These are phyloP conservation scores for Coemansia sp. DNA, from an alignment of 192 early-diverging fungal species.

Conservation along the genomic window DNA sequence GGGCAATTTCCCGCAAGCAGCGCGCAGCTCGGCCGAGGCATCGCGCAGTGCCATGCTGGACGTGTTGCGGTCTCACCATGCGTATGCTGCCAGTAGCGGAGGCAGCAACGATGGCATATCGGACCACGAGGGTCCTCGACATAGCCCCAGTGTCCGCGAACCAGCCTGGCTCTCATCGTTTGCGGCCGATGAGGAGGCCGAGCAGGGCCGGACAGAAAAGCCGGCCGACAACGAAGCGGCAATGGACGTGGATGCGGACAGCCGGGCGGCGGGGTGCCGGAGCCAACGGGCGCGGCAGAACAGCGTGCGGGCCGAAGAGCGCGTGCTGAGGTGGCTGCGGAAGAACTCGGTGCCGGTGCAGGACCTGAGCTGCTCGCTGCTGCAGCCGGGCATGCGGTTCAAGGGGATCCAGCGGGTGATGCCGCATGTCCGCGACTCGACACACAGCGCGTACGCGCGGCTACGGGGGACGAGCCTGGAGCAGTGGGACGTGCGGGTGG, in stretches of 20 bases:
- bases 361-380: constrained; percentile 40
- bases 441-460: not conserved
- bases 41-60: constrained; percentile 38
- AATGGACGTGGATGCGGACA: not conserved
- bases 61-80: constrained; percentile 18
- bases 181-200: constrained; percentile 5
- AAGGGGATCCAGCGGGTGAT: constrained; percentile 27
- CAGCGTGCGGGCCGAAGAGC: constrained; percentile 23
- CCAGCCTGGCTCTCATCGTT: constrained; percentile 18
- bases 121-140: not conserved
- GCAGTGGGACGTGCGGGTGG: constrained; percentile 43
- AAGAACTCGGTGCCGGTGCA: constrained; percentile 27
- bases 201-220: constrained; percentile 15
- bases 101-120: not conserved
- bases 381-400: constrained; percentile 37
- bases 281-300: not conserved
- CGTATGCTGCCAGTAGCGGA: constrained; percentile 3
- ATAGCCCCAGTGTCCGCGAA: not conserved
- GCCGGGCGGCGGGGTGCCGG: not conserved
- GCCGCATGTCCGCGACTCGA: not conserved
- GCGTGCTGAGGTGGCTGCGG: constrained; percentile 24
- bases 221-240: constrained; percentile 8
- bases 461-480: constrained; percentile 5
- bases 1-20: not conserved
- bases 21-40: constrained; percentile 19